Conservation (phyloP, 306 rosid species). For the Argentina anserina region DNA sequence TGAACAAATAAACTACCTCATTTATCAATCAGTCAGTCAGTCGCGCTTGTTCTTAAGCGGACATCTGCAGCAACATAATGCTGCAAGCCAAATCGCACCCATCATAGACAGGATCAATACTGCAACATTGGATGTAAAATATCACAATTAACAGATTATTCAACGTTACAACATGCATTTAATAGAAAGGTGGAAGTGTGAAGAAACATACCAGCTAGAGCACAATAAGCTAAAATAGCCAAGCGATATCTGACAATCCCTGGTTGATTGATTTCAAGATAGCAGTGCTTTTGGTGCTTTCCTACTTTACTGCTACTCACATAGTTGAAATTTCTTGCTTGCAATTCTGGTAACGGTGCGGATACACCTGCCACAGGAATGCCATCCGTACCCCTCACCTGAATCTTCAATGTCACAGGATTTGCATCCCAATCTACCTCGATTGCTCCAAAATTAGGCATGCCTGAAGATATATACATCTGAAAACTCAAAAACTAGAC, state of each 20-base stretch:
- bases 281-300: constrained; percentile 44
- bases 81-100: constrained; percentile 22
- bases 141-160: neutral
- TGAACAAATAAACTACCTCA: neutral
- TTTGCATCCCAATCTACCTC: constrained; percentile 68
- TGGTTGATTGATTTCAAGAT: constrained; percentile 60
- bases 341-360: constrained; percentile 39
- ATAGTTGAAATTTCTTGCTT: constrained; percentile 29
- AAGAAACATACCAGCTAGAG: constrained; percentile 41
- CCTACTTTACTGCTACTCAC: constrained; percentile 22
- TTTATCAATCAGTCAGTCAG: neutral
- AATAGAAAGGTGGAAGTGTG: neutral
- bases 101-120: constrained; percentile 23
- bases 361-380: constrained; percentile 37
- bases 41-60: constrained; percentile 34
- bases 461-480: constrained; percentile 44
- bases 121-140: constrained; percentile 25
- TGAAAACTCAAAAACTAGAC: constrained; percentile 17
- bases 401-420: constrained; percentile 46
- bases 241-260: constrained; percentile 66
- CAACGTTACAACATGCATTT: neutral
- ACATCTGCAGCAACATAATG: constrained; percentile 24
- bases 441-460: constrained; percentile 72
- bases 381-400: constrained; percentile 59
- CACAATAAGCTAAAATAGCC: constrained; percentile 38